A percentile compares a stretch with the other conserved stretches of the same genome.
These are phyloP conservation scores for Rhodotorula kratochvilovae DNA, from an alignment of 768 basidiomycete genomes.

Conservation along the genomic window DNA sequence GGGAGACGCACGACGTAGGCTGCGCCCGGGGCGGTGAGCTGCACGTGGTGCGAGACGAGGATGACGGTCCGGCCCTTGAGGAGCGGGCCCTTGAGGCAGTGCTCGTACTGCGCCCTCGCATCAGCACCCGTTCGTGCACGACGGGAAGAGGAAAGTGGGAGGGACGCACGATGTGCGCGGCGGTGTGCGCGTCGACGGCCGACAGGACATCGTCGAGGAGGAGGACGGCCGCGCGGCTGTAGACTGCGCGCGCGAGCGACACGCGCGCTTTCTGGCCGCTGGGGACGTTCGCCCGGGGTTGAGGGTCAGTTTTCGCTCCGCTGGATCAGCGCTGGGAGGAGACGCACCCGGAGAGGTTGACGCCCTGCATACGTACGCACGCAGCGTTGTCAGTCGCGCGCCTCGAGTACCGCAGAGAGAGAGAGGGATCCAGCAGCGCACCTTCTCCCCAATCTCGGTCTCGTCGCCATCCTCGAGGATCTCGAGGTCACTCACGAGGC, in stretches of 20 bases:
- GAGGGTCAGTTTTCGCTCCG: neutral
- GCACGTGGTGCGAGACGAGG: conserved; percentile 92
- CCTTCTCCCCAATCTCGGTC: conserved; percentile 52
- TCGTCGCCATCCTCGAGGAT: conserved; percentile 72
- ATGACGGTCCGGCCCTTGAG: conserved; percentile 71
- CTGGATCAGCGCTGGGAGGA: too few species aligned
- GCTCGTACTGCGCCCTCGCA: conserved; percentile 56
- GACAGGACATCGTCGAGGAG: conserved; percentile 62
- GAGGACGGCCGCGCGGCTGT: conserved; percentile 70
- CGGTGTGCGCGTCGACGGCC: conserved; percentile 87
- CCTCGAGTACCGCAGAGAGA: neutral
- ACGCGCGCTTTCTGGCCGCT: conserved; percentile 73
- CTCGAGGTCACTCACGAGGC: conserved; percentile 62
- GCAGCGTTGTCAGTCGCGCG: neutral
- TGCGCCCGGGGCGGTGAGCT: conserved; percentile 74
- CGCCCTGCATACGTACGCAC: conserved; percentile 61
- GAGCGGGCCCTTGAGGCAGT: conserved; percentile 68
- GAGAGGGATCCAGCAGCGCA: conserved; percentile 16
- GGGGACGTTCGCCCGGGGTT: too few species aligned
- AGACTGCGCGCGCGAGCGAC: conserved; percentile 80
- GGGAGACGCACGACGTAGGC: conserved; percentile 28
- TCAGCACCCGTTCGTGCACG: conserved; percentile 52
- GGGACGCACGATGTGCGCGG: conserved; percentile 64
- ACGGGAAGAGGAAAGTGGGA: neutral
- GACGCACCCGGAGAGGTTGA: conserved; percentile 59